Conservation (phyloP, 2,329 filamentous ascomycete genomes). For the Epichloe elymi region DNA sequence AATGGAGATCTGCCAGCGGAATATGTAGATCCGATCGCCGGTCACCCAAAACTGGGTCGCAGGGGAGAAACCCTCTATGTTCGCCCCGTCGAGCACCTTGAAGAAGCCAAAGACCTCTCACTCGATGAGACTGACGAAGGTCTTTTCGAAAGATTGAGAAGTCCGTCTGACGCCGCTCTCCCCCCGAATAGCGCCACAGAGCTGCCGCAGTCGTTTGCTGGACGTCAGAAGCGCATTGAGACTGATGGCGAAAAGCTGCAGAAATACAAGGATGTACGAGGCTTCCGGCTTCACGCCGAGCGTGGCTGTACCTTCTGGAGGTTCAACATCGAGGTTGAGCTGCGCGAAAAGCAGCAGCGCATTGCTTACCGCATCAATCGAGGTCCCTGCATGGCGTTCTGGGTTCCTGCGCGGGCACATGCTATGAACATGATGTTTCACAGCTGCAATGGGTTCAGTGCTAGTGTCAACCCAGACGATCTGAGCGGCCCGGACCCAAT, state of each 20-base stretch:
- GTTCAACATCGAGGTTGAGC: slow-evolving; percentile 88
- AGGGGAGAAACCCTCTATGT: slow-evolving; percentile 81
- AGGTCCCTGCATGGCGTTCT: slow-evolving; percentile 80
- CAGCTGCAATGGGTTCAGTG: slow-evolving; percentile 91
- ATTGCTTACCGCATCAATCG: slow-evolving; percentile 93
- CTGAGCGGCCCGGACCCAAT: slow-evolving; percentile 90
- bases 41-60: slow-evolving; percentile 72
- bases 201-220: slow-evolving; percentile 38
- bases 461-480: slow-evolving; percentile 61
- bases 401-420: slow-evolving; percentile 74
- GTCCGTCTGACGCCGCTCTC: slow-evolving; percentile 30
- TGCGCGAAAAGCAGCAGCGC: slow-evolving; percentile 63
- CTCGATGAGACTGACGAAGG: slow-evolving; percentile 67
- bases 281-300: slow-evolving; percentile 71
- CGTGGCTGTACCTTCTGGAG: slow-evolving; percentile 91
- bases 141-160: slow-evolving; percentile 59
- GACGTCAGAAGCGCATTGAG: slow-evolving; percentile 36
- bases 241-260: slow-evolving; percentile 69
- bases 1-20: slow-evolving; percentile 57
- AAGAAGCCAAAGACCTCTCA: slow-evolving; percentile 67
- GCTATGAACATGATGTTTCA: slow-evolving; percentile 99
- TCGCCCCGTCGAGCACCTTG: slow-evolving; percentile 74
- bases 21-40: slow-evolving; percentile 80
- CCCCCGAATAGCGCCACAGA: slow-evolving; percentile 29
- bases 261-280: slow-evolving; percentile 72